Base-by-base conservation (phyloP, 768 basidiomycete species). In the Leccinellum luteum region DNA sequence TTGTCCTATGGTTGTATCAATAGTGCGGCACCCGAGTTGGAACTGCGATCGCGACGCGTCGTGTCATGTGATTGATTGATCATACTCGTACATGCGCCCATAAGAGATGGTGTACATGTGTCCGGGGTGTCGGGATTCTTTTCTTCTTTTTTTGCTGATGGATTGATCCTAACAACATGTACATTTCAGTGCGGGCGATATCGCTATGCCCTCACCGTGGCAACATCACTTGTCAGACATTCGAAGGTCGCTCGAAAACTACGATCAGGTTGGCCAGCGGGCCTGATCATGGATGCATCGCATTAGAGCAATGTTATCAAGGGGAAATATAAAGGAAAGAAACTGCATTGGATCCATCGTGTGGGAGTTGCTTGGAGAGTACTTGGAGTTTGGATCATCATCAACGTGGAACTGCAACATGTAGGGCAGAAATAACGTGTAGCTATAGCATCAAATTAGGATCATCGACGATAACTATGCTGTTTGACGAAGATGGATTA, bases 191-290 rank as follows among this genome's bases (percentile, higher is more conserved):
- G 57, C 60, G 48, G 56, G 59, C 52, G 59, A 59, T 23, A 69
- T 48, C 17, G 47, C 25, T 17, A 48, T 72, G 47, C 70, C 70
- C 23, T 72, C 70, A 6, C 70, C 70, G 0, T 72, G 72, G 70
- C 62, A 61, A 27, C 66, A 57, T 55, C 57, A 59, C 17, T 48
- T 72, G 23, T 72, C 70, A 13, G 67, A 72, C 13, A 70, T 72
- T 48, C 66, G 72, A 23, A 71, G 53, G 63, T 73, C 72, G 51
- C 66, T 72, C 64, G 72, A 70, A 57, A 51, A 21, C 9, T 35
- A 59, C 51, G 68, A 69, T 54, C 61, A 28, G 43, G 9, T 30
- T 0, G 62, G 62, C 48, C 56, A 62, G 12, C 58, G 34, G 23
- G 52, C 60, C 48, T 69, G 57, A 64, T 47, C 35, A 43, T 52